Percentiles rank a stretch among this genome's conserved stretches.
These are phyloP conservation scores for maize (Zea mays) DNA, from an alignment of 176 grass and related monocot species.

Conservation along the genomic window Zm-B73-REFERENCE-NAM-5.0 NC_050101.1:133008501-133009000, in stretches of 20 bases:
- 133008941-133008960: not conserved
- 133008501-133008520: constrained; percentile 5
- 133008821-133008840: constrained; percentile 91
- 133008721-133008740: constrained; percentile 92
- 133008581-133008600: constrained; percentile 21
- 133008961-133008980: not conserved
- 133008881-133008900: constrained; percentile 26
- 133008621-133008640: constrained; percentile 2
- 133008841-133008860: constrained; percentile 98
- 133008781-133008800: constrained; percentile 95
- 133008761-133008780: constrained; percentile 99
- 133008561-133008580: not conserved
- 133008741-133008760: constrained; percentile 95
- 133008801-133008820: constrained; percentile 93
- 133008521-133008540: not conserved
- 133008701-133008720: constrained; percentile 99
- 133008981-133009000: too few relatives aligned
- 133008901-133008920: constrained; percentile 28
- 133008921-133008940: not conserved
- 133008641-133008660: constrained; percentile 1
- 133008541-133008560: not conserved
- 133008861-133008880: constrained; percentile 99
- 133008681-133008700: constrained; percentile 85
- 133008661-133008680: constrained; percentile 10
- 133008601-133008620: not conserved